These are phyloP conservation scores for Dictyostelium firmibasis DNA, from an alignment of 78 protist species.

Conservation along the genomic window DNA sequence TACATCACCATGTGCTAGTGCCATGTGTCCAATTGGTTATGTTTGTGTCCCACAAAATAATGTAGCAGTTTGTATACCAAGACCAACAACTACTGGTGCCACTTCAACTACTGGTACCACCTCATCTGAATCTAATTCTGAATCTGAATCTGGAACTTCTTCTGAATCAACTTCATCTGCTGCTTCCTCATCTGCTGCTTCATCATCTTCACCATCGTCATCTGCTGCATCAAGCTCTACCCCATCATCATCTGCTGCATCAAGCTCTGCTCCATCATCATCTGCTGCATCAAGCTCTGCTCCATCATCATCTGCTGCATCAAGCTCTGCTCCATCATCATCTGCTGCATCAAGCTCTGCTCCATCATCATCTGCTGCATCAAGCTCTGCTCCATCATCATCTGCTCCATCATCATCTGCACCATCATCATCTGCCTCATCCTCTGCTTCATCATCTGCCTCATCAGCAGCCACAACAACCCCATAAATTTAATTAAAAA, in stretches of 20 bases:
- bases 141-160: neutral
- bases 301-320: neutral
- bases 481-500: neutral
- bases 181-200: neutral
- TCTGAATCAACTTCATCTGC: neutral
- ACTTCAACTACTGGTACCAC: neutral
- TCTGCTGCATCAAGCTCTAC: neutral
- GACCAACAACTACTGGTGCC: neutral
- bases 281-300: neutral
- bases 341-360: neutral
- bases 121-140: neutral
- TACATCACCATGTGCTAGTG: neutral
- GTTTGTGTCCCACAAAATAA: neutral
- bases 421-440: neutral
- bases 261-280: neutral
- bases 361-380: neutral
- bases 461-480: neutral
- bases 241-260: neutral
- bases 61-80: constrained; percentile 4
- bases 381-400: neutral
- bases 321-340: neutral
- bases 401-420: neutral
- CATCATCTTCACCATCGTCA: neutral
- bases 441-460: neutral
- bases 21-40: neutral